Evolutionary conservation across 768 basidiomycete species (phyloP).

Genomic region (Cubamyces sp.): DNA sequence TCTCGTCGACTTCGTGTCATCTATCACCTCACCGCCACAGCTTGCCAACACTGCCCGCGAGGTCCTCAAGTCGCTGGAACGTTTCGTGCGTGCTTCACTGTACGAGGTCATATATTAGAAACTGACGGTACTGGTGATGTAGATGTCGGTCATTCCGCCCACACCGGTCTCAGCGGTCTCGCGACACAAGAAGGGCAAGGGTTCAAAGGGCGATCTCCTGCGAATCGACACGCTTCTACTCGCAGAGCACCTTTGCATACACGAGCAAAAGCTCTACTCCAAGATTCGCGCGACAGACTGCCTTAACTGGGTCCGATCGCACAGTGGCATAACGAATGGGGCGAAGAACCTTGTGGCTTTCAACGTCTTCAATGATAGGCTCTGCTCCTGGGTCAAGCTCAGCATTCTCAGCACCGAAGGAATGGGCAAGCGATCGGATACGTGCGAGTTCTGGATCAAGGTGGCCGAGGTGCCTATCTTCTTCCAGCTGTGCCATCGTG

Average conservation of each 20-base stretch:
- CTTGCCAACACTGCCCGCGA: constrained; percentile 50
- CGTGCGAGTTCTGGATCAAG: constrained; percentile 75
- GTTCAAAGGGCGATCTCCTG: constrained; percentile 62
- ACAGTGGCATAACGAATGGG: constrained; percentile 35
- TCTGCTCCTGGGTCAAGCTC: constrained; percentile 68
- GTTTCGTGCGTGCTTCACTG: constrained; percentile 47
- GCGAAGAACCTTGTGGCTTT: constrained; percentile 56
- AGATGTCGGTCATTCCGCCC: constrained; percentile 27
- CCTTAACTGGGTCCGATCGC: constrained; percentile 56
- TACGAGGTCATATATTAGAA: neutral
- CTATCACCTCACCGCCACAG: constrained; percentile 41
- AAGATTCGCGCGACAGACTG: constrained; percentile 78
- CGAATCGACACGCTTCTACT: constrained; percentile 69
- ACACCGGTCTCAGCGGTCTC: constrained; percentile 24
- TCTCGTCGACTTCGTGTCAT: constrained; percentile 57
- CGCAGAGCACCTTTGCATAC: constrained; percentile 81
- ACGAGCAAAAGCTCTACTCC: constrained; percentile 70
- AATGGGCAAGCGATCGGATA: constrained; percentile 57
- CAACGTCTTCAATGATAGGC: constrained; percentile 61
- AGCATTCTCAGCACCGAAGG: constrained; percentile 59
- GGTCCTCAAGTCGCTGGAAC: constrained; percentile 56
- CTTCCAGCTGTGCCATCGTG: constrained; percentile 15
- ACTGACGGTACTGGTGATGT: neutral
- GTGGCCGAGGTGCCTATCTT: constrained; percentile 64
- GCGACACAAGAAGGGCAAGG: constrained; percentile 46